phyloP scores from a whole-genome alignment of 352 stramenopile species.

The Pythium grandisporangium region DNA sequence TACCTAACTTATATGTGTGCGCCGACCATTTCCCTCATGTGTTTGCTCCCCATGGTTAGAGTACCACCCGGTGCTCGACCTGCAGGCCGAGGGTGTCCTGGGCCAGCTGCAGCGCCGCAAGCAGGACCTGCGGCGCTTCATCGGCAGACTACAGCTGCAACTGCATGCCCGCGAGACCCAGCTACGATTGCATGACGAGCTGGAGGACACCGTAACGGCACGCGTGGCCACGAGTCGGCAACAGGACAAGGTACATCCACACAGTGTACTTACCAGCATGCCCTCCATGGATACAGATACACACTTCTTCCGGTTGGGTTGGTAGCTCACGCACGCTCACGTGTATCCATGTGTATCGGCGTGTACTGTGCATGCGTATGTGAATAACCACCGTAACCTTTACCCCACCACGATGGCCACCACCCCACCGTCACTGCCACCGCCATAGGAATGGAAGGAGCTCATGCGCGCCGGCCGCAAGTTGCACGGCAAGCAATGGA shows the following conservation, averaged over 20 bases:
- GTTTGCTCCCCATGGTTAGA: conserved; percentile 13
- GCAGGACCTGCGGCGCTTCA: conserved; percentile 49
- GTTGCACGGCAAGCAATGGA: conserved; percentile 57
- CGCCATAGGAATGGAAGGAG: conserved; percentile 39
- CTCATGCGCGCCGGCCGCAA: conserved; percentile 59
- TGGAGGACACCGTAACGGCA: conserved; percentile 54
- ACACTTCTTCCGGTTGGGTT: no score
- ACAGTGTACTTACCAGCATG: no score
- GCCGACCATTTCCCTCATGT: no score
- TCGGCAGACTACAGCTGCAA: conserved; percentile 33
- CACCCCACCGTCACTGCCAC: not conserved
- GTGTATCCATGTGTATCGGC: no score
- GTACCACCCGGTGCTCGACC: conserved; percentile 30
- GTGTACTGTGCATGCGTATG: no score
- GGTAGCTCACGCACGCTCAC: no score
- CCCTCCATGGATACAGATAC: no score
- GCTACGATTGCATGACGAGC: conserved; percentile 46
- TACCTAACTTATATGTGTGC: no score
- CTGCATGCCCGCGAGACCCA: conserved; percentile 43
- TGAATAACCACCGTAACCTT: no score
- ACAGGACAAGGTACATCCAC: conserved; percentile 26
- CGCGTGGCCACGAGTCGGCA: conserved; percentile 32
- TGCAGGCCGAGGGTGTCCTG: conserved; percentile 25
- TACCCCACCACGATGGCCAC: not conserved
- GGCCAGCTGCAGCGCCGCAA: conserved; percentile 52